These are phyloP conservation scores for Russula griseocarnosa DNA, from an alignment of 768 basidiomycete genomes.

Conservation along the genomic window DNA sequence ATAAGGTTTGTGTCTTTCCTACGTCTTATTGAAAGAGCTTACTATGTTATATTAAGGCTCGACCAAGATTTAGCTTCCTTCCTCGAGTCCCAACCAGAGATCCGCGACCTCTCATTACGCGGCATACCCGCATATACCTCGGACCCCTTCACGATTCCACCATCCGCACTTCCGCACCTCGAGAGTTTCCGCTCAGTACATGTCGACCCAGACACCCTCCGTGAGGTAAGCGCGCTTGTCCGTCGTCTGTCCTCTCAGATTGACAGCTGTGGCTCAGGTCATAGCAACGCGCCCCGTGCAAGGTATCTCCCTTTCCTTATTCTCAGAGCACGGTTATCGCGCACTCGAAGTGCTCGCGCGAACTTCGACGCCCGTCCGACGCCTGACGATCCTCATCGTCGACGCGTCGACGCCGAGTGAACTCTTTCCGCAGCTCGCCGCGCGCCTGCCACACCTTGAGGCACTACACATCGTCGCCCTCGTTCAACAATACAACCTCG, in stretches of 20 bases:
- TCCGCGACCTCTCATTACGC: conserved; percentile 53
- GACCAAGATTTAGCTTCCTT: conserved; percentile 46
- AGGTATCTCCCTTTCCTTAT: conserved; percentile 51
- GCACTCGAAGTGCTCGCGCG: conserved; percentile 45
- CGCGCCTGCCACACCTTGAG: conserved; percentile 48
- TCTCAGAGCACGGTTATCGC: conserved; percentile 38
- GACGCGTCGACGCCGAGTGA: conserved; percentile 41
- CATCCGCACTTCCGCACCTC: conserved; percentile 46
- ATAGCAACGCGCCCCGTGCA: conserved; percentile 48
- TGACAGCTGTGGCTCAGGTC: conserved; percentile 33
- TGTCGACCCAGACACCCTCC: conserved; percentile 45
- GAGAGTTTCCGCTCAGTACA: conserved; percentile 51
- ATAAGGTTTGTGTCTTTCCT: conserved; percentile 41
- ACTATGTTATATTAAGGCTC: too few species aligned
- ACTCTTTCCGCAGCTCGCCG: conserved; percentile 47
- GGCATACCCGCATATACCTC: conserved; percentile 43
- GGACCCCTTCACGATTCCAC: conserved; percentile 35
- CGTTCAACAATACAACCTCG: conserved; percentile 46
- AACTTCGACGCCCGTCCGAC: conserved; percentile 40
- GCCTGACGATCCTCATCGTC: conserved; percentile 58
- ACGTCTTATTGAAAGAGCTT: not conserved
- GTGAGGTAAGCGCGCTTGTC: conserved; percentile 4
- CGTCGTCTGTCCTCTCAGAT: not conserved
- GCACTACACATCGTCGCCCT: conserved; percentile 59
- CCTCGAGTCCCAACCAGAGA: conserved; percentile 46